These are phyloP conservation scores for Pelagophyceae sp. DNA, from an alignment of 352 stramenopile species.

Conservation along the genomic window DNA sequence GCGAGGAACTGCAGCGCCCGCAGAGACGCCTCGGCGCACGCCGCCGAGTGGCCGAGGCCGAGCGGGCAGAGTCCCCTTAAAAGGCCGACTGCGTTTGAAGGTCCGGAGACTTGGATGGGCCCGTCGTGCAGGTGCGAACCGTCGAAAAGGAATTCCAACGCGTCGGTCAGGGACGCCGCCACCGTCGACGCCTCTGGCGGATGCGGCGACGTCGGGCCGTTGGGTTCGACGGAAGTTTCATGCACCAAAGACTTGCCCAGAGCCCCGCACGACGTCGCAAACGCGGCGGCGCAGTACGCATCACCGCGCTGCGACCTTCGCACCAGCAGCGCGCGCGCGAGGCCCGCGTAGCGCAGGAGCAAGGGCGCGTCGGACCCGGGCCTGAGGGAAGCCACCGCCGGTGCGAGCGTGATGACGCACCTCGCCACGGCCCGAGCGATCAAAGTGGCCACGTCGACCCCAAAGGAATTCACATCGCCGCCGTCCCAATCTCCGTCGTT, in stretches of 20 bases:
- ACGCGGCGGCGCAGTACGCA: background rate
- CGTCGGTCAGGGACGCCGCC: background rate
- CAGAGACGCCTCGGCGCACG: too few relatives aligned
- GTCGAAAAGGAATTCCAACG: background rate
- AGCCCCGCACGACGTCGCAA: background rate
- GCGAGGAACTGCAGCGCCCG: too few relatives aligned
- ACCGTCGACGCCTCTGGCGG: background rate
- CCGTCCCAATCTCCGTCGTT: too few relatives aligned
- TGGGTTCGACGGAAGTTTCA: background rate
- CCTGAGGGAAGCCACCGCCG: background rate
- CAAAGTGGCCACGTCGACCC: background rate
- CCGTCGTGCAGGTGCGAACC: too few relatives aligned
- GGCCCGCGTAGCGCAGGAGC: background rate
- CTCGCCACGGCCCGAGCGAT: background rate
- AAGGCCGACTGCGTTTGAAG: too few relatives aligned
- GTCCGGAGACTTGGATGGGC: too few relatives aligned
- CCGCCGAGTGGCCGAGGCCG: too few relatives aligned
- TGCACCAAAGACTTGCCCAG: background rate
- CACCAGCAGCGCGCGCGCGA: background rate
- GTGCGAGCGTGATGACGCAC: background rate
- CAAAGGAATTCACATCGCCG: background rate
- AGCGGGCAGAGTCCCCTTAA: too few relatives aligned
- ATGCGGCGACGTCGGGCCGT: background rate
- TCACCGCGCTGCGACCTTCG: background rate
- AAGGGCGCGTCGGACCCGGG: background rate